A percentile compares a stretch with the other conserved stretches of the same genome.
phyloP scores from a whole-genome alignment of 2,329 filamentous ascomycete genomes.

The Penicillium psychrosexuale region DNA sequence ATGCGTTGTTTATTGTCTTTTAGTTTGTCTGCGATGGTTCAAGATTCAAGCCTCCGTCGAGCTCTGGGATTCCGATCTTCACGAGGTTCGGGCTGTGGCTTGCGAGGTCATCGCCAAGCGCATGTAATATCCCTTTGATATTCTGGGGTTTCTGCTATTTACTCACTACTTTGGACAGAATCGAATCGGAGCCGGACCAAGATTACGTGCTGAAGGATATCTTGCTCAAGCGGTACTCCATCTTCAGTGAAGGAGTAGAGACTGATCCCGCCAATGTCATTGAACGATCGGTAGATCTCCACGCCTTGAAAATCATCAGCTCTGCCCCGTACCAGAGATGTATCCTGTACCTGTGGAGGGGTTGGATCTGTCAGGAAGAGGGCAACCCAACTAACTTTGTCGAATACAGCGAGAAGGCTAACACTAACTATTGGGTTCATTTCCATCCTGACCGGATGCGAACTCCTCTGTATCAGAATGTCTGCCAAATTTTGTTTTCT shows the following conservation, averaged over 20 bases:
- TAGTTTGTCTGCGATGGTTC: constrained; percentile 75
- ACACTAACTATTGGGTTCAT: constrained; percentile 73
- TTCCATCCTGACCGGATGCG: constrained; percentile 94
- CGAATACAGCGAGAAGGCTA: constrained; percentile 78
- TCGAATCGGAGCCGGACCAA: constrained; percentile 78
- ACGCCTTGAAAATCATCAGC: constrained; percentile 83
- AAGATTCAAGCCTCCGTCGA: constrained; percentile 73
- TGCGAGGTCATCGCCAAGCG: constrained; percentile 91
- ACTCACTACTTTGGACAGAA: constrained; percentile 50
- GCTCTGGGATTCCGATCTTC: constrained; percentile 88
- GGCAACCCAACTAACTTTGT: constrained; percentile 86
- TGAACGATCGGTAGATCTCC: constrained; percentile 88
- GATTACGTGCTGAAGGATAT: constrained; percentile 75
- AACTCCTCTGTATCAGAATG: constrained; percentile 87
- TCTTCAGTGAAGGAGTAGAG: constrained; percentile 67
- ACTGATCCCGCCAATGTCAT: constrained; percentile 81
- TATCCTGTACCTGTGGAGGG: constrained; percentile 86
- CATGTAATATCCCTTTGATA: constrained; percentile 37
- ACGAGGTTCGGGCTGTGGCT: constrained; percentile 72
- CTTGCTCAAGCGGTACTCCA: constrained; percentile 84
- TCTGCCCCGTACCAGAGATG: constrained; percentile 96
- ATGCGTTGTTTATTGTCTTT: constrained; percentile 80
- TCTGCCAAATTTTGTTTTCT: constrained; percentile 79
- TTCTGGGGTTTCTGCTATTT: neutral
- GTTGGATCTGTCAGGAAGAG: constrained; percentile 96